Percentiles rank a stretch among this genome's conserved stretches.
These are phyloP conservation scores for Microcera coccophila DNA, from an alignment of 2,329 filamentous ascomycete species.

Conservation along the genomic window DNA sequence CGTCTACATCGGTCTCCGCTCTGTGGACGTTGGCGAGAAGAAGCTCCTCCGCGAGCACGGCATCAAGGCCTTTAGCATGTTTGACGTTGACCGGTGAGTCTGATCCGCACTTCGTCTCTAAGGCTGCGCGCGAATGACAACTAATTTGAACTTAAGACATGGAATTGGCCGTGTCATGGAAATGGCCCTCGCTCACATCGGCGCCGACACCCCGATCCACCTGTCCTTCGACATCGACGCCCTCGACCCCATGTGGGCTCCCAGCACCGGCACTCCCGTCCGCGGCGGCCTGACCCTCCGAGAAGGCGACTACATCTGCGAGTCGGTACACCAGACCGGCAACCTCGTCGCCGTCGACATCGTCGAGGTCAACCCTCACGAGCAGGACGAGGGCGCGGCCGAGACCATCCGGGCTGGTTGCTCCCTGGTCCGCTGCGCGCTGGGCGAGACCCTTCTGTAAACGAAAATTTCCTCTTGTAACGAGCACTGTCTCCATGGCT, in stretches of 20 bases:
- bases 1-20: conserved; percentile 92
- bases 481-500: not conserved
- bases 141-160: conserved; percentile 49
- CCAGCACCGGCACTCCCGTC: conserved; percentile 91
- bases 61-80: conserved; percentile 97
- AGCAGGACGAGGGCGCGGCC: conserved; percentile 61
- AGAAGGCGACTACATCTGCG: conserved; percentile 96
- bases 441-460: conserved; percentile 85
- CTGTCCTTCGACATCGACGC: conserved; percentile 97
- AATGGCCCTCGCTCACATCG: conserved; percentile 96
- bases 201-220: conserved; percentile 91
- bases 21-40: conserved; percentile 94
- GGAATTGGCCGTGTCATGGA: conserved; percentile 96
- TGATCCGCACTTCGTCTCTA: not conserved
- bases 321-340: conserved; percentile 76
- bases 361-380: conserved; percentile 74
- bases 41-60: conserved; percentile 80
- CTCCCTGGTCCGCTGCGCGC: conserved; percentile 83
- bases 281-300: conserved; percentile 87
- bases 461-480: not conserved
- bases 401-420: conserved; percentile 90
- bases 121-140: not conserved
- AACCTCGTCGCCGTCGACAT: conserved; percentile 75
- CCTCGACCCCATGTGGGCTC: conserved; percentile 92
- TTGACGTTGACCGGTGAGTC: conserved; percentile 82